Evolutionary conservation across 371 early-diverging fungal genomes (phyloP).

Genomic region (Mortierella sp.): DNA sequence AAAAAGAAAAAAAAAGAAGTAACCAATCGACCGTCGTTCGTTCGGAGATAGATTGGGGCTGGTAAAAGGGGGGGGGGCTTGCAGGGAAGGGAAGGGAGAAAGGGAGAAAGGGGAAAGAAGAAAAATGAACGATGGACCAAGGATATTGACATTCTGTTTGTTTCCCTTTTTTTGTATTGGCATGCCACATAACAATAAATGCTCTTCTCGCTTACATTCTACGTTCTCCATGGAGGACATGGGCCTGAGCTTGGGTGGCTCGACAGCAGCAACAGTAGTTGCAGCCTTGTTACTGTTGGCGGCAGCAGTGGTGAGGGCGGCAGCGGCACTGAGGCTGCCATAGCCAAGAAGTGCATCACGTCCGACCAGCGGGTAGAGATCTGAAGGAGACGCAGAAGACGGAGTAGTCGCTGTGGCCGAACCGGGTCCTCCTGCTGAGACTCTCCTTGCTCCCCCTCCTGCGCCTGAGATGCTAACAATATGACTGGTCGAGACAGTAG

Average conservation of each 20-base stretch:
- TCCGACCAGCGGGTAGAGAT: slow-evolving; percentile 57
- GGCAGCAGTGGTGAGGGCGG: slow-evolving; percentile 17
- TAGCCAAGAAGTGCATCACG: slow-evolving; percentile 32
- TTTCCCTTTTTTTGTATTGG: background rate
- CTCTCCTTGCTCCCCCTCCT: background rate
- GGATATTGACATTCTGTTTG: background rate
- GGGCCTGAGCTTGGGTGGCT: slow-evolving; percentile 25
- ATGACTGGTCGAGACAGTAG: slow-evolving; percentile 10
- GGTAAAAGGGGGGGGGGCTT: too few species aligned
- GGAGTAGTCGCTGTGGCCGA: background rate
- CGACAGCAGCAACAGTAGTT: background rate
- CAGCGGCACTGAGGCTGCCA: slow-evolving; percentile 23
- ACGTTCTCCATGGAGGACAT: slow-evolving; percentile 51
- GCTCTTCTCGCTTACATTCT: slow-evolving; percentile 50
- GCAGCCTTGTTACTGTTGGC: background rate
- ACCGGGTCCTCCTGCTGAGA: background rate
- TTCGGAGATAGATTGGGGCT: background rate
- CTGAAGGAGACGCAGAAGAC: slow-evolving; percentile 11
- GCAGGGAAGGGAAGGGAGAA: background rate
- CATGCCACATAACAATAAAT: background rate
- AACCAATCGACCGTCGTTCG: too few species aligned
- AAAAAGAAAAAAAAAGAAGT: background rate
- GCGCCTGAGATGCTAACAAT: background rate
- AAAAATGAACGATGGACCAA: background rate
- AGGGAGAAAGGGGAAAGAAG: background rate